phyloP scores from a whole-genome alignment of 371 early-diverging fungal species.

The Rhizopus microsporus region DNA sequence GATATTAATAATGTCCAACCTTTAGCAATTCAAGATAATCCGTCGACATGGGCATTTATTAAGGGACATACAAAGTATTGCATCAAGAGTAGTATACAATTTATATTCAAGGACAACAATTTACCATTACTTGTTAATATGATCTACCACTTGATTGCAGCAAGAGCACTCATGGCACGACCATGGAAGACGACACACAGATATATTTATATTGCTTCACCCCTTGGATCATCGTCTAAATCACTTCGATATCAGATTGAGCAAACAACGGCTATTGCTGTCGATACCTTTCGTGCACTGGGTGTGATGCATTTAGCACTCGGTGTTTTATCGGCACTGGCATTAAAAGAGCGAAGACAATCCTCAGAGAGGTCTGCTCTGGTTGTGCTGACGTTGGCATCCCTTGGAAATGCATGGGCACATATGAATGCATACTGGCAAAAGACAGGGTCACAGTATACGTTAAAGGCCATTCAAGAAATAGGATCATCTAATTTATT shows the following conservation, averaged over 20 bases:
- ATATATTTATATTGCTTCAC: slow-evolving; percentile 16
- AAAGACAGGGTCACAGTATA: slow-evolving; percentile 21
- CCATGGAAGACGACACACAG: slow-evolving; percentile 24
- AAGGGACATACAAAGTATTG: slow-evolving; percentile 29
- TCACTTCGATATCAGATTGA: slow-evolving; percentile 15
- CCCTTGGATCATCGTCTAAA: slow-evolving; percentile 1
- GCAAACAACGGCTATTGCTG: slow-evolving; percentile 23
- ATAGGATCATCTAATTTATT: slow-evolving; percentile 29
- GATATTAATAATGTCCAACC: background rate
- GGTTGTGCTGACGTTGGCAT: slow-evolving; percentile 33
- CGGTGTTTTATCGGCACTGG: slow-evolving; percentile 30
- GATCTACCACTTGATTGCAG: slow-evolving; percentile 36
- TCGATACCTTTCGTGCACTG: slow-evolving; percentile 33
- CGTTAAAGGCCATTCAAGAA: slow-evolving; percentile 33
- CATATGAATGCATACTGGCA: slow-evolving; percentile 29
- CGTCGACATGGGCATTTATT: slow-evolving; percentile 27
- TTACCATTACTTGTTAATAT: slow-evolving; percentile 39
- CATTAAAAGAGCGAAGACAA: slow-evolving; percentile 35
- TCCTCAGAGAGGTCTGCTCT: slow-evolving; percentile 41
- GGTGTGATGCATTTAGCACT: slow-evolving; percentile 43
- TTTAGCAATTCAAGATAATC: slow-evolving; percentile 11
- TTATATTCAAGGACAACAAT: slow-evolving; percentile 47
- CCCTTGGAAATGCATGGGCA: slow-evolving; percentile 40
- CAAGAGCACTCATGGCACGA: slow-evolving; percentile 25
- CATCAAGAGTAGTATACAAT: slow-evolving; percentile 18